Evolutionary conservation across 495 filamentous ascomycete species (phyloP), one percentile per base, ranked within the genome.

Genomic region (Penicillium angulare): DNA sequence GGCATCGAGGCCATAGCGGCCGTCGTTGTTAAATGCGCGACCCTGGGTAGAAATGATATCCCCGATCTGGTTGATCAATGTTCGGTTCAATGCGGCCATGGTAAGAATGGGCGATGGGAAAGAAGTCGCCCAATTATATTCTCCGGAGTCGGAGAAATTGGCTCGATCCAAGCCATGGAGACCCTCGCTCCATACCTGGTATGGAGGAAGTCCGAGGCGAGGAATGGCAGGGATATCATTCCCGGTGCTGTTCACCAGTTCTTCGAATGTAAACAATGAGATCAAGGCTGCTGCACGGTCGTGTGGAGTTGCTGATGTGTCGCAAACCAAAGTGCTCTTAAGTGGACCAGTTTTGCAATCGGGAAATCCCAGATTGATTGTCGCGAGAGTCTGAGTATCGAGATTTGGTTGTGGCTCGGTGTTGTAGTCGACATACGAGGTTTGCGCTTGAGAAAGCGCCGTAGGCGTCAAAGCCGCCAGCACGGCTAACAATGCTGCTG

Each of bases 1-100:
- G 45, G 71, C 80, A 57, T 88, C 80, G 5, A 88, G 61, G 0
- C 81, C 80, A 32, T 74, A 75, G 16, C 73, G 65, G 15, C 78
- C 79, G 13, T 50, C 75, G 50, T 89, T 89, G 61, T 72, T 83
- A 58, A 84, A 88, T 2, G 85, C 84, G n/a, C 86, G 72, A 7
- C 78, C 82, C 61, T 89, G 83, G 6, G 76, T 87, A 10, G 75
- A 74, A 27, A 88, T 79, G 5, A 82, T 75, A 2, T 57, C 68
- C 13, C 75, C 82, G 10, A 87, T 79, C 22, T 74, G 67, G 15
- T 75, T 67, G 65, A 87, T 82, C 55, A 86, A 52, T 2, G 76
- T 69, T 49, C 80, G 78, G 53, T 87, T 80, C 53, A 86, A 76
- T 3, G 83, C 76, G 0, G 84, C 81, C 48, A 77, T 80, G 55